Evolutionary conservation across 371 early-diverging fungal species (phyloP).

Genomic region (Umbelopsis sp.): DNA sequence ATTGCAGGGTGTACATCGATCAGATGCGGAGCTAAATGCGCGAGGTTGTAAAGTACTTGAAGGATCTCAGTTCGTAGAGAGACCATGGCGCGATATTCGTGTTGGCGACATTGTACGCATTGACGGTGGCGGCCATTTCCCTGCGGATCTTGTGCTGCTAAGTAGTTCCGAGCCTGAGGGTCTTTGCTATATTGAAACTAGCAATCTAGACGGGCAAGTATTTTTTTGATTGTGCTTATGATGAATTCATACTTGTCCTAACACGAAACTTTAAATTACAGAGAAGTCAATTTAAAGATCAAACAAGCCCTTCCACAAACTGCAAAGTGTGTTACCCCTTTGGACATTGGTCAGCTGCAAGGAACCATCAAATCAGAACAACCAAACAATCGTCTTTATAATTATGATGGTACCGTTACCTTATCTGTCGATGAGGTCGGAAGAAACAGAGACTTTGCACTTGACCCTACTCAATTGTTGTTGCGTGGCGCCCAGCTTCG

Average conservation of each 20-base stretch:
- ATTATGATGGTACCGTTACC: constrained; percentile 78
- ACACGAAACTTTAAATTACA: constrained; percentile 24
- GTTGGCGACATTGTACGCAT: constrained; percentile 94
- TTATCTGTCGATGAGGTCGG: constrained; percentile 54
- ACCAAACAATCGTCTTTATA: constrained; percentile 89
- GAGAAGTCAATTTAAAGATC: constrained; percentile 93
- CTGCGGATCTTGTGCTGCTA: constrained; percentile 91
- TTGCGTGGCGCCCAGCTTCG: constrained; percentile 84
- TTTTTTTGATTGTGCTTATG: not conserved
- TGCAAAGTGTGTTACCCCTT: constrained; percentile 61
- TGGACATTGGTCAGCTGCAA: constrained; percentile 58
- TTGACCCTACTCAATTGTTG: constrained; percentile 83
- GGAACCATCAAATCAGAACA: constrained; percentile 76
- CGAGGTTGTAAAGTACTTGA: constrained; percentile 68
- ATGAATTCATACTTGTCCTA: not conserved
- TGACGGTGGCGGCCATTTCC: constrained; percentile 85
- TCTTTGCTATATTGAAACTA: constrained; percentile 94
- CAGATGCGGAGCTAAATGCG: constrained; percentile 80
- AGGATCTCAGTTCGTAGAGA: constrained; percentile 66
- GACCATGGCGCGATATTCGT: constrained; percentile 77
- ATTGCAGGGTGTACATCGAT: constrained; percentile 75
- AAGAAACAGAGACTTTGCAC: constrained; percentile 60
- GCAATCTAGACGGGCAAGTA: constrained; percentile 88
- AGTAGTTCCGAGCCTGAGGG: constrained; percentile 87
- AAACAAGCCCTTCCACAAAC: constrained; percentile 85